Conservation (phyloP, 164 flowering plant genomes). For the Euptelea pleiosperma region DNA sequence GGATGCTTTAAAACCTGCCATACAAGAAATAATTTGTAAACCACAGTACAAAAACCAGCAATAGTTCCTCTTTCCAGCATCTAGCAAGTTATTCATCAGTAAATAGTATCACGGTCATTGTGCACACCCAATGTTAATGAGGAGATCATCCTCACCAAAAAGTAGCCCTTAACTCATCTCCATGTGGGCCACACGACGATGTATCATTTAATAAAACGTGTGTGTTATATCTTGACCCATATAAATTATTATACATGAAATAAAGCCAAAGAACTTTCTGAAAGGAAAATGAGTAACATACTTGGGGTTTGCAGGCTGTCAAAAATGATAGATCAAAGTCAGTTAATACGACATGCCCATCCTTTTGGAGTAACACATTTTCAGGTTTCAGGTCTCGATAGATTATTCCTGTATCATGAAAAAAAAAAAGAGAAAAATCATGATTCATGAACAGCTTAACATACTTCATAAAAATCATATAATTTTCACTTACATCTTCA, state of each 20-base stretch:
- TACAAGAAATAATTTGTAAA: conserved; percentile 1
- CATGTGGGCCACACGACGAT: no score
- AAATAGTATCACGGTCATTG: no score
- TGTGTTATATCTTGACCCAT: no score
- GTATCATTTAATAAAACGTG: no score
- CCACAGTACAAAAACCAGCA: not conserved
- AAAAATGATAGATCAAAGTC: conserved; percentile 93
- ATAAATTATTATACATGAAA: no score
- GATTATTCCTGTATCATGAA: conserved; percentile 59
- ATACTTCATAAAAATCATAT: not conserved
- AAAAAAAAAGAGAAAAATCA: not conserved
- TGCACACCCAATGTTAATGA: no score
- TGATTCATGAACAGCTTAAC: conserved; percentile 2
- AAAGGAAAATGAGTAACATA: conserved; percentile 25
- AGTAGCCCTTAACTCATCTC: no score
- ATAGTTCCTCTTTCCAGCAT: not conserved
- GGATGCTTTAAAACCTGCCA: conserved; percentile 63
- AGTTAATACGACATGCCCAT: conserved; percentile 81
- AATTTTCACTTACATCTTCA: not conserved
- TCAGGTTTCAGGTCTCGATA: conserved; percentile 98
- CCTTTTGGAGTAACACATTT: conserved; percentile 79
- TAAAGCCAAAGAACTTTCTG: not conserved
- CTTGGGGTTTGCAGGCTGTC: conserved; percentile 82
- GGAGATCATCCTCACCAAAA: no score
- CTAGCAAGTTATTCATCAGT: no score